Percentiles rank a stretch among this genome's conserved stretches.
Evolutionary conservation across 129 eudicot species (phyloP).

Genomic region (Rutidosis leptorrhynchoides): DNA sequence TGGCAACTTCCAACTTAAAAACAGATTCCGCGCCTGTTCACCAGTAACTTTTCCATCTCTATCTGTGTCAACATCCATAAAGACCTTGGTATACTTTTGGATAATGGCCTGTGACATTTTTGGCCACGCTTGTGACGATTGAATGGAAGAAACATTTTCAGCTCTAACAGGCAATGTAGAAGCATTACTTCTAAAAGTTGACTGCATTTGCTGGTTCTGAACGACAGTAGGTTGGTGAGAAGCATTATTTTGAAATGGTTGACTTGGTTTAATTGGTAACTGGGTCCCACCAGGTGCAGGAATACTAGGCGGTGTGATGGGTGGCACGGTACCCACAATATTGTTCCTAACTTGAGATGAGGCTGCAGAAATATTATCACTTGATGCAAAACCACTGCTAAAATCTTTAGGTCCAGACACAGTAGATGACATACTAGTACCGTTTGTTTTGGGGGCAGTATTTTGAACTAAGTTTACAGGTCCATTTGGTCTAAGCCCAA

Average conservation of each 20-base stretch:
- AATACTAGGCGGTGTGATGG: too few relatives aligned
- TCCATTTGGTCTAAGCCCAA: constrained; percentile 29
- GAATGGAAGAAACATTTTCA: constrained; percentile 11
- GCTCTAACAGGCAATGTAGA: constrained; percentile 26
- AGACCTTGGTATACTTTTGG: constrained; percentile 83
- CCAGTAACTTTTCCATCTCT: constrained; percentile 85
- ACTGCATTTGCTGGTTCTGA: constrained; percentile 46
- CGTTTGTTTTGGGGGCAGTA: constrained; percentile 42
- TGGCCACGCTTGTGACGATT: constrained; percentile 70
- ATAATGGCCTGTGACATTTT: constrained; percentile 67
- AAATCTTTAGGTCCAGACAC: constrained; percentile 41
- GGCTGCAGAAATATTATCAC: constrained; percentile 51
- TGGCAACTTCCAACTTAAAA: constrained; percentile 85
- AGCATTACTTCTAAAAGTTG: constrained; percentile 30
- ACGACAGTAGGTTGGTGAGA: constrained; percentile 36
- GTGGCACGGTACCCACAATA: too few relatives aligned
- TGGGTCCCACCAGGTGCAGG: constrained; percentile 42
- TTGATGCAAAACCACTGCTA: constrained; percentile 46
- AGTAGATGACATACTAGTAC: constrained; percentile 21
- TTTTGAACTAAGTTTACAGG: constrained; percentile 30
- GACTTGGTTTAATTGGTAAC: constrained; percentile 15
- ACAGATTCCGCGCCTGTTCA: constrained; percentile 79
- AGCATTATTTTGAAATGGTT: constrained; percentile 21
- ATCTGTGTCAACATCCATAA: constrained; percentile 79
- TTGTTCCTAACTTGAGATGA: too few relatives aligned